Conservation (phyloP, 2,329 filamentous ascomycete species). For the Hortaea sp. region DNA sequence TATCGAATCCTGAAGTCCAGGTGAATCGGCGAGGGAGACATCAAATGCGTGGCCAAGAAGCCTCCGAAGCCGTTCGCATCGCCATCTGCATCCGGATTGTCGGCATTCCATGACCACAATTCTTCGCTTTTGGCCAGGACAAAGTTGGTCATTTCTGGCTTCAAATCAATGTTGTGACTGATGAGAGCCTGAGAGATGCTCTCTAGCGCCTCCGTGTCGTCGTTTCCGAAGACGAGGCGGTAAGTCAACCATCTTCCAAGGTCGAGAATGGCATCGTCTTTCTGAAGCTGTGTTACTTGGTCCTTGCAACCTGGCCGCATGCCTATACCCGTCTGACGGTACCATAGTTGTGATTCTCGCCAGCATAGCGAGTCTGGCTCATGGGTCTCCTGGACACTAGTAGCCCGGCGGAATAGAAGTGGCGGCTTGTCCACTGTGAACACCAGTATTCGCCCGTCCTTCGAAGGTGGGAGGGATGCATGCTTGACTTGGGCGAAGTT, state of each 20-base stretch:
- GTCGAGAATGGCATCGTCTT: constrained; percentile 45
- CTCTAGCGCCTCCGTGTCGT: constrained; percentile 8
- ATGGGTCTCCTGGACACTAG: constrained; percentile 29
- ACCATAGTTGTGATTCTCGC: constrained; percentile 50
- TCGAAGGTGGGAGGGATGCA: constrained; percentile 13
- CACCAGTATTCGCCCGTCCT: constrained; percentile 15
- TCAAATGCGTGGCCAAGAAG: background rate
- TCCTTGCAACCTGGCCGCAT: constrained; percentile 21
- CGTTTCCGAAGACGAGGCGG: constrained; percentile 36
- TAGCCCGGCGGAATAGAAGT: constrained; percentile 14
- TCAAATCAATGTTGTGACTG: constrained; percentile 52
- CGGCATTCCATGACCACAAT: constrained; percentile 5
- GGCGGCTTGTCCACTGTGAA: constrained; percentile 30
- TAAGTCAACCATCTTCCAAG: constrained; percentile 55
- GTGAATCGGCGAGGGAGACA: background rate
- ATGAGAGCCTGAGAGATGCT: constrained; percentile 44
- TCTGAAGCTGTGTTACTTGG: constrained; percentile 33
- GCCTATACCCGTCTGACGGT: constrained; percentile 54
- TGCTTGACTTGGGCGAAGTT: constrained; percentile 14
- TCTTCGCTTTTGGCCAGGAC: background rate
- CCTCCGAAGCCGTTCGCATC: background rate
- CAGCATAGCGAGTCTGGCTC: constrained; percentile 34
- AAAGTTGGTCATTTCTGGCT: too few species aligned
- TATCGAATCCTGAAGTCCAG: constrained; percentile 64
- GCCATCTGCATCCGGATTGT: background rate